Evolutionary conservation across 2,329 filamentous ascomycete species (phyloP).

Genomic region (Seiridium unicorne): DNA sequence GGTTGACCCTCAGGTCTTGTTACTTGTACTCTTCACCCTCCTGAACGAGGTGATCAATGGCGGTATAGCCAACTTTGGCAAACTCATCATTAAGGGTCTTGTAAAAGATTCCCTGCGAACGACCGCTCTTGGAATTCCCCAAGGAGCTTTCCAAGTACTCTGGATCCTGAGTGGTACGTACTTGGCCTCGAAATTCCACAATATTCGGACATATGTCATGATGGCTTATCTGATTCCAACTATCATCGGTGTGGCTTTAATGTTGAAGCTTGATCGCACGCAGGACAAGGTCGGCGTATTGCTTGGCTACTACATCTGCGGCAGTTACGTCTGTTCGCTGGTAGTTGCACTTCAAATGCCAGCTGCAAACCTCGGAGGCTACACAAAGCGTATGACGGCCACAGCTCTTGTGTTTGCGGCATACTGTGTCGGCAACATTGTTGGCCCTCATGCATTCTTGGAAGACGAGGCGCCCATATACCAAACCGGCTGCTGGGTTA

Average conservation of each 20-base stretch:
- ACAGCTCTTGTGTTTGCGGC: slow-evolving; percentile 43
- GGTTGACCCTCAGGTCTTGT: slow-evolving; percentile 41
- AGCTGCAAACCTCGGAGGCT: slow-evolving; percentile 44
- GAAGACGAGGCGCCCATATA: slow-evolving; percentile 44
- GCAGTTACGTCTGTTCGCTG: slow-evolving; percentile 47
- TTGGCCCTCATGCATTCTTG: slow-evolving; percentile 44
- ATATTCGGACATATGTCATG: slow-evolving; percentile 52
- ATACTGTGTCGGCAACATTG: slow-evolving; percentile 48
- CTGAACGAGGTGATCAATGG: slow-evolving; percentile 54
- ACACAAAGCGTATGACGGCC: slow-evolving; percentile 45
- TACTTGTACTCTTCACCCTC: slow-evolving; percentile 42
- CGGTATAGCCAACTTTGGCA: slow-evolving; percentile 53
- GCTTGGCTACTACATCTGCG: slow-evolving; percentile 49
- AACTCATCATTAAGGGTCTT: slow-evolving; percentile 52
- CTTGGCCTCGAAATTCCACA: slow-evolving; percentile 47
- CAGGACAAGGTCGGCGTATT: slow-evolving; percentile 44
- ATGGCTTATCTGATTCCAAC: slow-evolving; percentile 49
- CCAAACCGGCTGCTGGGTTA: slow-evolving; percentile 49
- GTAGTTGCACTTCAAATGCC: slow-evolving; percentile 54
- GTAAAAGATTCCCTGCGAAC: slow-evolving; percentile 42
- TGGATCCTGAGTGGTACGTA: slow-evolving; percentile 52
- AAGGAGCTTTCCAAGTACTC: slow-evolving; percentile 52
- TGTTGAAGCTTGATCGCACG: slow-evolving; percentile 45
- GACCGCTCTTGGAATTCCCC: slow-evolving; percentile 52
- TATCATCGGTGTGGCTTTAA: slow-evolving; percentile 43